Percentiles rank a stretch among this genome's conserved stretches.
Conservation (phyloP, 305 asterid genomes). For the Fraxinus velutina region DNA sequence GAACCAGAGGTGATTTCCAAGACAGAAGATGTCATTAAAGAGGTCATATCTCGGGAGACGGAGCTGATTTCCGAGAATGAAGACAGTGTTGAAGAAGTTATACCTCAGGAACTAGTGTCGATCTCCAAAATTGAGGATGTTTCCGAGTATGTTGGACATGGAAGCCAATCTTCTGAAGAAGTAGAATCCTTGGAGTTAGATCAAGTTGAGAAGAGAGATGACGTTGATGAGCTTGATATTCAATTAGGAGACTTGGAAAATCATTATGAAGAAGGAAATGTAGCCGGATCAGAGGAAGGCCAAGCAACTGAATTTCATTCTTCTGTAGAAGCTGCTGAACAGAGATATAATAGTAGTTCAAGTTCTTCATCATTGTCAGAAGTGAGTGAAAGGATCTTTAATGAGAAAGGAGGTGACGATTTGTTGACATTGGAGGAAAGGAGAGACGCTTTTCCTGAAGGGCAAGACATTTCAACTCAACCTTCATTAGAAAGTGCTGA, state of each 20-base stretch:
- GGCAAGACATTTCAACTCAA: conserved; percentile 18
- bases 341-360: conserved; percentile 27
- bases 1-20: conserved; percentile 10
- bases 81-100: conserved; percentile 26
- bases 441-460: conserved; percentile 21
- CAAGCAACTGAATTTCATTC: conserved; percentile 25
- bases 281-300: conserved; percentile 21
- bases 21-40: conserved; percentile 21
- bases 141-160: conserved; percentile 53
- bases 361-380: conserved; percentile 50
- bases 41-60: conserved; percentile 17
- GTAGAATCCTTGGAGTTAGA: conserved; percentile 33
- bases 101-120: conserved; percentile 21
- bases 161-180: conserved; percentile 64
- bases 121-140: conserved; percentile 39
- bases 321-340: conserved; percentile 24
- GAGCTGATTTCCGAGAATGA: conserved; percentile 19
- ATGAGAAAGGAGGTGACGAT: conserved; percentile 33
- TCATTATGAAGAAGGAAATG: conserved; percentile 23
- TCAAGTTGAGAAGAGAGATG: conserved; percentile 32
- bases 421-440: conserved; percentile 28
- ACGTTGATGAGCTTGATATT: conserved; percentile 29
- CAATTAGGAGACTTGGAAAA: conserved; percentile 4
- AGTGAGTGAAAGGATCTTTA: conserved; percentile 39
- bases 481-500: conserved; percentile 31